Percentiles rank a stretch among this genome's conserved stretches.
Conservation (phyloP, 2,329 filamentous ascomycete species). For the Aspergillus piperis region DNA sequence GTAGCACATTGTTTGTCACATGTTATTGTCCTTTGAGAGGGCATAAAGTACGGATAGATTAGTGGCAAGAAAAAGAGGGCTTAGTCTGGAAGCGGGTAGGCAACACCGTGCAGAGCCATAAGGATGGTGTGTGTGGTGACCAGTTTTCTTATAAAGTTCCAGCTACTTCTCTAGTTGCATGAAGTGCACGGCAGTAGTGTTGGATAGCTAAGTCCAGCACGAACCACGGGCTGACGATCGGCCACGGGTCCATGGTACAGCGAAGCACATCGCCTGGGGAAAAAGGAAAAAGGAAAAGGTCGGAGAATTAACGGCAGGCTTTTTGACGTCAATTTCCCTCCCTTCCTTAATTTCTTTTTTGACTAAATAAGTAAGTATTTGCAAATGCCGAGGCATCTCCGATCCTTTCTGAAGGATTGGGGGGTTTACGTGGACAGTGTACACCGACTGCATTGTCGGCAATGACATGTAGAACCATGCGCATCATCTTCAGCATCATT, state of each 20-base stretch:
- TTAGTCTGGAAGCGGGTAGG: too few relatives aligned
- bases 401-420: neutral
- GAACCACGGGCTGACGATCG: slow-evolving; percentile 8
- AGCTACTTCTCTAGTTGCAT: neutral
- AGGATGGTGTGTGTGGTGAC: neutral
- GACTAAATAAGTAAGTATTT: neutral
- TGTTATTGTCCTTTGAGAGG: too few relatives aligned
- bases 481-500: neutral
- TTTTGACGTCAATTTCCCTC: neutral
- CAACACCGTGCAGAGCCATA: too few relatives aligned
- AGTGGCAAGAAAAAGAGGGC: neutral
- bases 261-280: neutral
- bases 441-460: neutral
- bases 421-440: neutral
- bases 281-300: neutral
- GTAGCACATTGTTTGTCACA: too few relatives aligned
- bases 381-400: neutral
- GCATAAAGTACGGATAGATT: neutral
- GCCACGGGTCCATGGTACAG: slow-evolving; percentile 7
- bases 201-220: slow-evolving; percentile 1
- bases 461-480: neutral
- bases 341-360: neutral
- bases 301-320: neutral
- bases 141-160: neutral
- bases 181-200: neutral